phyloP scores from a whole-genome alignment of 108 stramenopile genomes.

The Cyclotella cryptica region DNA sequence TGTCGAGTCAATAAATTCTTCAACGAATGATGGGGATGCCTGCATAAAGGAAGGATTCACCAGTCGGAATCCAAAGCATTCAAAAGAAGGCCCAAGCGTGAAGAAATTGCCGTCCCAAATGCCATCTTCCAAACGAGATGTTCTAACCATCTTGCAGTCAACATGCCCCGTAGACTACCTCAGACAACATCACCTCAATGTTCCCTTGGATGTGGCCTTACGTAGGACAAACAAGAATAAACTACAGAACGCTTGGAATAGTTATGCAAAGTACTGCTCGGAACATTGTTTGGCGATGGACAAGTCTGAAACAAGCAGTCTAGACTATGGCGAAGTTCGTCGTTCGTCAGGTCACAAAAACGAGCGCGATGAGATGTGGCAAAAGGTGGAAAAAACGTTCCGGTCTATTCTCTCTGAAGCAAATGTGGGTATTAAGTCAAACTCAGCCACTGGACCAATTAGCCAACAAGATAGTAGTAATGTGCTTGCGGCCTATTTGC shows the following conservation, averaged over 20 bases:
- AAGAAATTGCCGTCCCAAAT: conserved; percentile 31
- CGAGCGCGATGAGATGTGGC: conserved; percentile 11
- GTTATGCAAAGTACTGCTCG: conserved; percentile 39
- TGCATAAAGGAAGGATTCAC: neutral
- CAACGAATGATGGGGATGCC: neutral
- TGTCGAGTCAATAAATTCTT: conserved; percentile 1
- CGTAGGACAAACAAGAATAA: conserved; percentile 68
- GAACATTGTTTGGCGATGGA: neutral
- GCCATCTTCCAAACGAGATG: conserved; percentile 62
- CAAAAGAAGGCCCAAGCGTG: too few species aligned
- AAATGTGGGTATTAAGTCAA: neutral
- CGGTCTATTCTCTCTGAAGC: conserved; percentile 14
- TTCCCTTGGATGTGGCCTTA: conserved; percentile 56
- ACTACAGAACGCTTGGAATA: conserved; percentile 55
- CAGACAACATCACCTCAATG: conserved; percentile 65
- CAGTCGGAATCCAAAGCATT: neutral
- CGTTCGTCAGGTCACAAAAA: neutral
- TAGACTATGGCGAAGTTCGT: neutral
- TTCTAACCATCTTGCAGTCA: conserved; percentile 64
- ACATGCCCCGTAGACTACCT: conserved; percentile 74
- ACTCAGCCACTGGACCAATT: neutral
- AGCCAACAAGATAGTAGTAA: conserved; percentile 16
- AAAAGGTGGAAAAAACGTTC: conserved; percentile 41
- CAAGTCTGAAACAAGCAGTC: conserved; percentile 5
- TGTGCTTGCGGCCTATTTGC: conserved; percentile 68